Evolutionary conservation across 129 eudicot genomes (phyloP).

Genomic region (Tagetes patula): DNA sequence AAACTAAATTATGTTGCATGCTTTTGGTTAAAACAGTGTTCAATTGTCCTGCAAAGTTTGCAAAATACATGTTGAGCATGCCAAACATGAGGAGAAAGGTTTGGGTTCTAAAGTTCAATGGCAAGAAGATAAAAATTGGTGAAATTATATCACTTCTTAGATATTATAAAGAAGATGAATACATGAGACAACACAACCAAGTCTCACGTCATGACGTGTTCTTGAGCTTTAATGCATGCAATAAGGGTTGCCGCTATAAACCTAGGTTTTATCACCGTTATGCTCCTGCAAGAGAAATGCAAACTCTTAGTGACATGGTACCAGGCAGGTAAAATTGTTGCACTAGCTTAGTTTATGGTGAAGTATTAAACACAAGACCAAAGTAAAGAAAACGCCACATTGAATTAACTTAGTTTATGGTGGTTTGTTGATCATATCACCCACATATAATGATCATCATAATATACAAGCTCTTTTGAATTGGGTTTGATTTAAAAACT

Average conservation of each 20-base stretch:
- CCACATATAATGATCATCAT: no score
- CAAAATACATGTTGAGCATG: not conserved
- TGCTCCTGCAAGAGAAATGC: constrained; percentile 9
- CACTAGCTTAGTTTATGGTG: no score
- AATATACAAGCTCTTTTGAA: no score
- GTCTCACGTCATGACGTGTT: constrained; percentile 29
- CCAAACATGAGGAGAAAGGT: not conserved
- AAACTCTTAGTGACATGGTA: constrained; percentile 28
- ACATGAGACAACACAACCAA: constrained; percentile 15
- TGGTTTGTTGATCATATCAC: no score
- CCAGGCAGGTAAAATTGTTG: constrained; percentile 16
- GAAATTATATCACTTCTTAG: constrained; percentile 17
- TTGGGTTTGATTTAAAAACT: no score
- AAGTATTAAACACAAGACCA: no score
- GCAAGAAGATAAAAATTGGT: not conserved
- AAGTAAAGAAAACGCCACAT: no score
- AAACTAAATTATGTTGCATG: not conserved
- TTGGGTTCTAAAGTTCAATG: not conserved
- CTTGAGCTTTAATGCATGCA: constrained; percentile 21
- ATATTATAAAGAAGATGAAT: constrained; percentile 16
- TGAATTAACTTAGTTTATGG: no score
- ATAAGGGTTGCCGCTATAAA: constrained; percentile 18
- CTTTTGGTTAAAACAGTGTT: constrained; percentile 15
- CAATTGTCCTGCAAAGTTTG: not conserved
- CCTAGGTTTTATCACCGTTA: constrained; percentile 16